Percentiles rank a stretch among this genome's conserved stretches.
Conservation (phyloP, 768 basidiomycete species). For the Xerocomellus chrysenteron region DNA sequence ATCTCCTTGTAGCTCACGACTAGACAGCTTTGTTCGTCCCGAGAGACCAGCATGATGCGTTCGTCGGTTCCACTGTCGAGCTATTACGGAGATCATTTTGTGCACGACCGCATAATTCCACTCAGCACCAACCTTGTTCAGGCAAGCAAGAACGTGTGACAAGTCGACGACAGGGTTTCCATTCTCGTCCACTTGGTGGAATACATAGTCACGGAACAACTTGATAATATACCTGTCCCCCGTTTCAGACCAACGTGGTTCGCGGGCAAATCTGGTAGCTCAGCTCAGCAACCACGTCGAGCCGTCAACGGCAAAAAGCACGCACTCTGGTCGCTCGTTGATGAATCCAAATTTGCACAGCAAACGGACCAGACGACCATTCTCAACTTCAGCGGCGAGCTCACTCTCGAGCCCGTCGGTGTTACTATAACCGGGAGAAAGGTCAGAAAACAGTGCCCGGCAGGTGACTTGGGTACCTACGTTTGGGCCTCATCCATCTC, state of each 20-base stretch:
- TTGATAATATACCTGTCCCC: conserved; percentile 98
- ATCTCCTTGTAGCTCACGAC: conserved; percentile 93
- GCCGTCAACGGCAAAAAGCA: conserved; percentile 12
- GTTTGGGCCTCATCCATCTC: conserved; percentile 84
- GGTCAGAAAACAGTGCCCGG: background rate
- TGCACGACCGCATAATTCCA: background rate
- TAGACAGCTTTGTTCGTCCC: conserved; percentile 95
- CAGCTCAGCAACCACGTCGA: background rate
- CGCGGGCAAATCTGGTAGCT: conserved; percentile 82
- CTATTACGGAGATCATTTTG: conserved; percentile 37
- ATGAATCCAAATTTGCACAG: conserved; percentile 96
- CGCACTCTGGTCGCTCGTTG: conserved; percentile 98
- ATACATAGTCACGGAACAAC: conserved; percentile 96
- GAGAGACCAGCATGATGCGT: conserved; percentile 88
- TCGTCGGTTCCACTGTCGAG: conserved; percentile 94
- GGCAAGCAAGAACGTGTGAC: conserved; percentile 84
- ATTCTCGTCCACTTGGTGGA: conserved; percentile 93
- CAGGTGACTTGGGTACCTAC: conserved; percentile 42
- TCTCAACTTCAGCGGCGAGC: conserved; percentile 87
- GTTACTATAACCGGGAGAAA: conserved; percentile 47
- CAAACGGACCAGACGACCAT: conserved; percentile 85
- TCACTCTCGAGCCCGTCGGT: conserved; percentile 82
- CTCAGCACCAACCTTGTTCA: conserved; percentile 76
- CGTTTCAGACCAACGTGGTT: conserved; percentile 96
- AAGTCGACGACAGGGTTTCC: conserved; percentile 89